Conservation (phyloP, 2,329 filamentous ascomycete species). For the Alternaria consortialis region DNA sequence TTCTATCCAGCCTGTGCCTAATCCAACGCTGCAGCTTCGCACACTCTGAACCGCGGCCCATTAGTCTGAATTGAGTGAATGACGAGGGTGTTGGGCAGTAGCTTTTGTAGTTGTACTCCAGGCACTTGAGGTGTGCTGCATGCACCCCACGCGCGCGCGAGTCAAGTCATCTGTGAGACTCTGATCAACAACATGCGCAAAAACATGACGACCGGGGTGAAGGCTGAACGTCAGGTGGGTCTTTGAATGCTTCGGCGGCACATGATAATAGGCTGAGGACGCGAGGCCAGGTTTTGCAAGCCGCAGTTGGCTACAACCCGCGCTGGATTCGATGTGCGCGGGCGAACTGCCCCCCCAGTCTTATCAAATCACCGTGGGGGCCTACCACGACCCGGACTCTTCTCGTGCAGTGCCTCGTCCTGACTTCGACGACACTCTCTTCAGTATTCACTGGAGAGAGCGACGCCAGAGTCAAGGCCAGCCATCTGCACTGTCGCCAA, state of each 20-base stretch:
- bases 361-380: slow-evolving; percentile 32
- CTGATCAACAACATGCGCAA: neutral
- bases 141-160: neutral
- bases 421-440: slow-evolving; percentile 17
- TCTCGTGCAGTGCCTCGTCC: slow-evolving; percentile 18
- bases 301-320: slow-evolving; percentile 3
- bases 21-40: neutral
- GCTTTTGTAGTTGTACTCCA: neutral
- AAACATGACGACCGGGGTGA: neutral
- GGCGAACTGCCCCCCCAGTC: slow-evolving; percentile 15
- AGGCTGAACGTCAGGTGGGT: slow-evolving; percentile 11
- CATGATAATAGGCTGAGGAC: slow-evolving; percentile 12
- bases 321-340: slow-evolving; percentile 15
- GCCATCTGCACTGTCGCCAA: neutral
- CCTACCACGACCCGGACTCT: slow-evolving; percentile 12
- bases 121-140: neutral
- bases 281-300: slow-evolving; percentile 9
- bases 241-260: neutral
- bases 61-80: neutral
- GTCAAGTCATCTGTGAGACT: slow-evolving; percentile 16
- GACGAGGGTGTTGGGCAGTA: slow-evolving; percentile 3
- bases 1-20: neutral
- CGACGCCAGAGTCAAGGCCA: slow-evolving; percentile 2
- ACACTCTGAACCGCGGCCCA: slow-evolving; percentile 2
- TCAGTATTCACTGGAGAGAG: slow-evolving; percentile 12